Evolutionary conservation across 148 eudicot genomes (phyloP).

Genomic region (Bassia scoparia): DNA sequence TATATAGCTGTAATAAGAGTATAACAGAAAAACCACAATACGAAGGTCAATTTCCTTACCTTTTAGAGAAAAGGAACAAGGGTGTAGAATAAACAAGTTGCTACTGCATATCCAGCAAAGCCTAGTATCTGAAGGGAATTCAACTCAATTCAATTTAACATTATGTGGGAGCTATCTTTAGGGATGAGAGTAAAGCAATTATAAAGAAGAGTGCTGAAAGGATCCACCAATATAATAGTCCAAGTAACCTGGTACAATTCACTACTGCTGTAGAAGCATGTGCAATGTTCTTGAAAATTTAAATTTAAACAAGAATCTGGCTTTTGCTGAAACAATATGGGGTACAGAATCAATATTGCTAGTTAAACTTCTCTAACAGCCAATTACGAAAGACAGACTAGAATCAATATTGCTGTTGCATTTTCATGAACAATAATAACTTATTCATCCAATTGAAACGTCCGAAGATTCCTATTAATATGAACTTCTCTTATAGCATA

Average conservation of each 20-base stretch:
- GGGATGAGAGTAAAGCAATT: no score
- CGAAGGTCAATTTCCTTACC: slow-evolving; percentile 35
- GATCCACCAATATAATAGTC: no score
- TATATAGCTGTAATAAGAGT: not conserved
- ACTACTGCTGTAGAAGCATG: no score
- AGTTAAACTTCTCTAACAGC: not conserved
- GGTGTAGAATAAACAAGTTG: slow-evolving; percentile 61
- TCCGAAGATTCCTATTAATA: not conserved
- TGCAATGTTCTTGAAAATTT: no score
- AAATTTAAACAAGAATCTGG: no score
- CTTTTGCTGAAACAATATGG: not conserved
- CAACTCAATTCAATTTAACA: no score
- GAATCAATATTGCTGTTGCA: not conserved
- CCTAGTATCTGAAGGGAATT: no score
- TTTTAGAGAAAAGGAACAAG: slow-evolving; percentile 59
- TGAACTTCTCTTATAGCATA: no score
- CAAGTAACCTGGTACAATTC: no score
- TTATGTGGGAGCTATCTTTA: no score
- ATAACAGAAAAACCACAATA: not conserved
- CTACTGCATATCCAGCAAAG: no score
- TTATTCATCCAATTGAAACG: not conserved
- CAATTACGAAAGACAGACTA: not conserved
- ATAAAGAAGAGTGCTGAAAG: no score
- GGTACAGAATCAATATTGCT: not conserved
- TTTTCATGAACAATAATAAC: not conserved